phyloP scores from a whole-genome alignment of 2,329 filamentous ascomycete species.

The Fusarium phyllophilum region DNA sequence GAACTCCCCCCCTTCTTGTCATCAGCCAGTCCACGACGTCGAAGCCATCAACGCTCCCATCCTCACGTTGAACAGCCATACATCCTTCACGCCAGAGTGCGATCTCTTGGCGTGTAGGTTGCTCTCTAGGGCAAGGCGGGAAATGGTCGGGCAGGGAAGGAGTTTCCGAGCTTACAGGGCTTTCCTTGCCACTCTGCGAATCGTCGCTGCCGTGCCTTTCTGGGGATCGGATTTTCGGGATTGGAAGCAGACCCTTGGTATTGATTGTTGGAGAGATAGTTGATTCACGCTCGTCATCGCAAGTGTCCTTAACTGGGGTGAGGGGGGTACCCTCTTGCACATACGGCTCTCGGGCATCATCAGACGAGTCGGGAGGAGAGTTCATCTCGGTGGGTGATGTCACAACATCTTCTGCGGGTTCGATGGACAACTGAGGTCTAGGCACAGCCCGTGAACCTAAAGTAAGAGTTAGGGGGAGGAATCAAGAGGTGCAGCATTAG shows the following conservation, averaged over 20 bases:
- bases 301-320: neutral
- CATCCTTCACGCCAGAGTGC: slow-evolving; percentile 37
- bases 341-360: neutral
- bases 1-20: slow-evolving; percentile 34
- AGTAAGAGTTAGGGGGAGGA: neutral
- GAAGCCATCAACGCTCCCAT: slow-evolving; percentile 25
- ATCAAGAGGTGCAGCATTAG: neutral
- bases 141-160: slow-evolving; percentile 13
- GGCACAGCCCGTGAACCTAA: neutral
- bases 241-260: neutral
- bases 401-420: neutral
- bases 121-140: slow-evolving; percentile 23
- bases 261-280: neutral
- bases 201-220: slow-evolving; percentile 17
- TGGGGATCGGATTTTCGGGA: neutral
- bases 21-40: slow-evolving; percentile 38
- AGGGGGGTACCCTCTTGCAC: neutral
- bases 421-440: neutral
- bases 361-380: neutral
- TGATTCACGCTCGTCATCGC: neutral
- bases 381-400: neutral
- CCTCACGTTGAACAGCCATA: slow-evolving; percentile 11
- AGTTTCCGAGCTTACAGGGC: neutral
- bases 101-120: neutral
- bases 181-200: neutral